phyloP scores from a whole-genome alignment of 83 land plant species.

The Picea abies region DNA sequence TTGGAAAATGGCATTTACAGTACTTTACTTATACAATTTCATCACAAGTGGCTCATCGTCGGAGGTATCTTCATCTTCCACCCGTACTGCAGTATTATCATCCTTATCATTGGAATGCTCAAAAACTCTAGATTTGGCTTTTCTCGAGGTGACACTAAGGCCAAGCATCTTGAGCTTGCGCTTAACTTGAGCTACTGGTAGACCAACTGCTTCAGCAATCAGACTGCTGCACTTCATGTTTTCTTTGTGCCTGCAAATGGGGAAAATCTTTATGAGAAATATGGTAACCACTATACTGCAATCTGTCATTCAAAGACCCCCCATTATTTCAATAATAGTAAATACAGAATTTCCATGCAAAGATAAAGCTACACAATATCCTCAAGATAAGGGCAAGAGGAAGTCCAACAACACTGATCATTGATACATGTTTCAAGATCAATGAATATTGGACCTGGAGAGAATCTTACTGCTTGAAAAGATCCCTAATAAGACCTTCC shows the following conservation, averaged over 20 bases:
- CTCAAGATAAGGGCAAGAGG: background rate
- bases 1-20: background rate
- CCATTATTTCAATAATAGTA: no score
- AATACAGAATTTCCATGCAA: background rate
- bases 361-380: background rate
- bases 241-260: constrained; percentile 10
- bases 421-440: background rate
- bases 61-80: constrained; percentile 1
- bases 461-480: constrained; percentile 60
- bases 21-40: background rate
- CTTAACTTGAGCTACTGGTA: constrained; percentile 12
- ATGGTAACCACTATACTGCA: no score
- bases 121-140: background rate
- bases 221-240: constrained; percentile 9
- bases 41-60: constrained; percentile 5
- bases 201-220: constrained; percentile 8
- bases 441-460: background rate
- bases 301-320: no score
- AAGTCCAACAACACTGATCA: background rate
- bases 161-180: constrained; percentile 14
- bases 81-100: background rate
- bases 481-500: constrained; percentile 59
- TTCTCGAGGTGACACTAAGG: background rate
- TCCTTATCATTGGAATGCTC: constrained; percentile 2
- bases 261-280: background rate